Conservation (phyloP, 1,284 basidiomycete species). For the Cyathus pygmaeus region DNA sequence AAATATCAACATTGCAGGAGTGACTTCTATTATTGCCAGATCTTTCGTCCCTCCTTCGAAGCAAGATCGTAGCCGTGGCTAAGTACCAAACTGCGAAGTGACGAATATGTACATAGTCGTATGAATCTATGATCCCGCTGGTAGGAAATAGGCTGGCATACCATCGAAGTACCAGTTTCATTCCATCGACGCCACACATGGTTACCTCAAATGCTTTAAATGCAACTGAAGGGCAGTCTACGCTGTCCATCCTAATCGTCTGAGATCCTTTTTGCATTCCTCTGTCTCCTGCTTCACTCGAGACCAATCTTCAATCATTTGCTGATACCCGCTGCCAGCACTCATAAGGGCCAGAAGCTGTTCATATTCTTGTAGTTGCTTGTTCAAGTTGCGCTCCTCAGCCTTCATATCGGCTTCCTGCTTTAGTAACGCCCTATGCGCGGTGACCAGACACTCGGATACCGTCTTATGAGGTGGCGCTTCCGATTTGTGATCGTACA, state of each 20-base stretch:
- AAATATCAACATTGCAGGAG: no score
- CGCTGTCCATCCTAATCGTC: conserved; percentile 60
- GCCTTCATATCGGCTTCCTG: conserved; percentile 47
- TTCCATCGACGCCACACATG: background rate
- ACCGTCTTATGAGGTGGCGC: conserved; percentile 32
- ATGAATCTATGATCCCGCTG: no score
- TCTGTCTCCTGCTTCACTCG: conserved; percentile 58
- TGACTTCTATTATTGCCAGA: background rate
- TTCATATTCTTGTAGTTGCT: conserved; percentile 55
- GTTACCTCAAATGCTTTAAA: background rate
- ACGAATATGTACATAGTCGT: no score
- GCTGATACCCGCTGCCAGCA: conserved; percentile 51
- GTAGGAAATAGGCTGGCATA: background rate
- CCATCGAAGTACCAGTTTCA: background rate
- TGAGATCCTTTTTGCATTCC: conserved; percentile 57
- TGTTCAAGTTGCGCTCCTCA: conserved; percentile 50
- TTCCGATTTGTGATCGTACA: conserved; percentile 48
- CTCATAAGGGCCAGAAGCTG: conserved; percentile 52
- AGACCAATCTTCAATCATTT: conserved; percentile 61
- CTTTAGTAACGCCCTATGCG: conserved; percentile 44
- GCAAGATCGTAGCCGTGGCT: no score
- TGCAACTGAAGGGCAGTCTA: conserved; percentile 18
- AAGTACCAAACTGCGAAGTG: no score
- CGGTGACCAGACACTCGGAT: conserved; percentile 43
- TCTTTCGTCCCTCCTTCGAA: no score